Evolutionary conservation across 257 asterid species (phyloP).

Genomic region (Penstemon barbatus): DNA sequence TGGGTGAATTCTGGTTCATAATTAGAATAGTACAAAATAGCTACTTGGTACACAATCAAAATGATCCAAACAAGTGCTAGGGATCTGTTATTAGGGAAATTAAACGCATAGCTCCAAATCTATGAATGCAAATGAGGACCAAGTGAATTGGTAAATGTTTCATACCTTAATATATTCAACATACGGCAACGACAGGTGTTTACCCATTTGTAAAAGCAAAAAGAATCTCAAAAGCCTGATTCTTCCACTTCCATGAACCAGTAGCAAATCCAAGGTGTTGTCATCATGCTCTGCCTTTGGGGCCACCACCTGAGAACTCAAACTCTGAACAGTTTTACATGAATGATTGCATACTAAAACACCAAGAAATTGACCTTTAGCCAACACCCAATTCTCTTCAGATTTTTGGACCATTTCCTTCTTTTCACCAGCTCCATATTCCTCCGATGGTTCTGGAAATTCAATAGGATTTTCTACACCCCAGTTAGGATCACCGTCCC

Average conservation of each 20-base stretch:
- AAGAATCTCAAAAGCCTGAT: slow-evolving; percentile 81
- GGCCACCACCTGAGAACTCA: slow-evolving; percentile 95
- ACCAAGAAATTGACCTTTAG: slow-evolving; percentile 78
- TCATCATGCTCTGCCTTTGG: slow-evolving; percentile 98
- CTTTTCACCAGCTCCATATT: slow-evolving; percentile 37
- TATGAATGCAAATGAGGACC: no score
- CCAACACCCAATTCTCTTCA: slow-evolving; percentile 83
- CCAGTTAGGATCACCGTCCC: slow-evolving; percentile 85
- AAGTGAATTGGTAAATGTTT: slow-evolving; percentile 5
- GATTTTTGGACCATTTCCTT: slow-evolving; percentile 39
- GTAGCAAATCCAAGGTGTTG: slow-evolving; percentile 70
- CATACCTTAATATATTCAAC: slow-evolving; percentile 93
- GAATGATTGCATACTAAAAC: slow-evolving; percentile 90
- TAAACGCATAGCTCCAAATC: no score
- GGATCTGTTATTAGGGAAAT: no score
- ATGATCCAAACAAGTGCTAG: no score
- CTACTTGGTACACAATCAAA: no score
- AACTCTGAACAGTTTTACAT: slow-evolving; percentile 88
- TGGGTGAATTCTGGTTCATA: no score
- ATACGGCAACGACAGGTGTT: slow-evolving; percentile 82
- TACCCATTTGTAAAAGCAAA: slow-evolving; percentile 76
- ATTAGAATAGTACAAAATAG: no score
- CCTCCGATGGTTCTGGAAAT: slow-evolving; percentile 70
- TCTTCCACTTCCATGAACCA: slow-evolving; percentile 90
- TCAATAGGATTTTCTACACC: slow-evolving; percentile 65